phyloP scores from a whole-genome alignment of 768 basidiomycete genomes.

The Tulasnella sp. region DNA sequence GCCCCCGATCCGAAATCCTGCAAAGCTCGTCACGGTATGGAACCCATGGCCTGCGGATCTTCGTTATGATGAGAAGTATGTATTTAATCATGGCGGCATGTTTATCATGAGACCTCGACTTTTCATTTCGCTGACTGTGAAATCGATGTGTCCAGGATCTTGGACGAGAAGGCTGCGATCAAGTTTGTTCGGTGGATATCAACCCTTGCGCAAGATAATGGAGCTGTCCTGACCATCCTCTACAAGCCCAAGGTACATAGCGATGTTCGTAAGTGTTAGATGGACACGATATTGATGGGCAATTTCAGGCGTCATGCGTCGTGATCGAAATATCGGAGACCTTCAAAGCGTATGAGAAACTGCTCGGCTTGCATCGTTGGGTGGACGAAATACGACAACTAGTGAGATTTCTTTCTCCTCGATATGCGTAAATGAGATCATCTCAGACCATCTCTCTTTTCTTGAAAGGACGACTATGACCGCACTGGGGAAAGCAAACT shows the following conservation, averaged over 20 bases:
- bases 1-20: neutral
- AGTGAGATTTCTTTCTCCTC: neutral
- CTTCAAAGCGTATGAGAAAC: neutral
- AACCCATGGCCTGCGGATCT: conserved; percentile 9
- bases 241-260: conserved; percentile 5
- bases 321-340: neutral
- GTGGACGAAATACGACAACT: neutral
- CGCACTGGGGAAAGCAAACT: neutral
- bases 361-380: conserved; percentile 17
- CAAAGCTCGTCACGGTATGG: conserved; percentile 9
- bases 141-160: no score
- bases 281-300: neutral
- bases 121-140: no score
- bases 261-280: neutral
- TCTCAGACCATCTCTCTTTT: neutral
- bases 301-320: neutral
- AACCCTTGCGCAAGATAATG: conserved; percentile 1
- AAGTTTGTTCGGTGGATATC: no score
- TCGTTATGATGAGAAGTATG: neutral
- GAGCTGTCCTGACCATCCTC: neutral
- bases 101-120: no score
- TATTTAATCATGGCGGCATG: no score
- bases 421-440: neutral
- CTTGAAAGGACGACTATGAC: neutral
- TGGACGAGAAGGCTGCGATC: no score